phyloP scores from a whole-genome alignment of 2,329 filamentous ascomycete genomes.

The Fusarium keratoplasticum region DNA sequence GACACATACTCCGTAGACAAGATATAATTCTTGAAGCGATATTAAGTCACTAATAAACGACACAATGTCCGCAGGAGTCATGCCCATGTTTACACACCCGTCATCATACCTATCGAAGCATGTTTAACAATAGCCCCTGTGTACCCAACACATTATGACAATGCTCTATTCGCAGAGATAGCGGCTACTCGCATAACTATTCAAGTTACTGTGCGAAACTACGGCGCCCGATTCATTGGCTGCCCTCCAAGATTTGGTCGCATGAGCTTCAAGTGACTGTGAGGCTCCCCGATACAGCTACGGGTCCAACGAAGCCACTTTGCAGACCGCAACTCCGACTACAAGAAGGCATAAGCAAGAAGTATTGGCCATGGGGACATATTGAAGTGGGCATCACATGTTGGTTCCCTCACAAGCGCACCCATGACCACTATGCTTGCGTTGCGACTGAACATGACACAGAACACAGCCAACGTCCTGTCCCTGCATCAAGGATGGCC shows the following conservation, averaged over 20 bases:
- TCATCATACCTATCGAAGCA: neutral
- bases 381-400: neutral
- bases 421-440: neutral
- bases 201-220: no score
- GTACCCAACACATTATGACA: neutral
- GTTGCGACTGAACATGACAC: neutral
- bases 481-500: neutral
- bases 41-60: neutral
- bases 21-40: neutral
- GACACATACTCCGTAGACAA: neutral
- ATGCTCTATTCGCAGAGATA: neutral
- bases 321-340: neutral
- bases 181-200: neutral
- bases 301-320: neutral
- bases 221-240: neutral
- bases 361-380: neutral
- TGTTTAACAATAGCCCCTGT: neutral
- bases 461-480: neutral
- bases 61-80: neutral
- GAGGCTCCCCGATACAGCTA: neutral
- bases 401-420: neutral
- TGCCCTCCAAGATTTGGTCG: neutral
- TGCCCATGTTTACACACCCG: neutral
- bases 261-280: neutral
- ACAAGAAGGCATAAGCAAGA: neutral